These are phyloP conservation scores for Blastobotrys illinoisensis DNA, from an alignment of 1,139 yeast species.

Conservation along the genomic window DNA sequence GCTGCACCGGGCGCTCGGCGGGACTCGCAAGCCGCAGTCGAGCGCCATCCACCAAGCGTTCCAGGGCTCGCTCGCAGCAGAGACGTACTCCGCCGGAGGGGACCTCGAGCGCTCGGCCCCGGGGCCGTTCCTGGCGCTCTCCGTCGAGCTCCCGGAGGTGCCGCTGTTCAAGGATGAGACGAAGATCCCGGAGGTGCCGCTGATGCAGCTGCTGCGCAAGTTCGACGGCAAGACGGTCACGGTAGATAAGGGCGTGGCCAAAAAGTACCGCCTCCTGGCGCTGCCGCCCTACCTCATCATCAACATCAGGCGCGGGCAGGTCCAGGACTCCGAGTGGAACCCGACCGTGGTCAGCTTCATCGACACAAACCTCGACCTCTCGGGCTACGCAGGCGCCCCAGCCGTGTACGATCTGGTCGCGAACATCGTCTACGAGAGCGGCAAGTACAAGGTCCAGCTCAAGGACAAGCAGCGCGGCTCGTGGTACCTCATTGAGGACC, in stretches of 20 bases:
- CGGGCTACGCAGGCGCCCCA: slow-evolving; percentile 29
- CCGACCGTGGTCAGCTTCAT: slow-evolving; percentile 64
- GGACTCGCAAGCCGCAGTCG: slow-evolving; percentile 22
- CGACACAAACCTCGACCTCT: slow-evolving; percentile 39
- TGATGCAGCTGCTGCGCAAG: slow-evolving; percentile 44
- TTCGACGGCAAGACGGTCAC: slow-evolving; percentile 38
- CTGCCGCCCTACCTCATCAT: slow-evolving; percentile 53
- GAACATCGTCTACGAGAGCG: slow-evolving; percentile 45
- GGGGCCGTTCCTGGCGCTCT: slow-evolving; percentile 52
- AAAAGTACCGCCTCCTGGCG: neutral
- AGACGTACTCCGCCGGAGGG: slow-evolving; percentile 5
- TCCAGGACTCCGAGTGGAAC: slow-evolving; percentile 37
- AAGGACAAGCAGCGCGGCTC: slow-evolving; percentile 37
- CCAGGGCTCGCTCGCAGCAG: slow-evolving; percentile 47
- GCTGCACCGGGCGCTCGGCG: slow-evolving; percentile 39
- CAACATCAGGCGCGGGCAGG: slow-evolving; percentile 50
- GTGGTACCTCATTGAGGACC: slow-evolving; percentile 59
- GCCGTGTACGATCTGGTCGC: slow-evolving; percentile 43
- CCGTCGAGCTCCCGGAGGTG: slow-evolving; percentile 53
- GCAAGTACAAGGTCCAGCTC: slow-evolving; percentile 50
- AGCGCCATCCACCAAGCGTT: slow-evolving; percentile 34
- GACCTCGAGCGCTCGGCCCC: slow-evolving; percentile 16
- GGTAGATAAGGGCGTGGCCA: neutral
- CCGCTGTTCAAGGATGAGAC: slow-evolving; percentile 48
- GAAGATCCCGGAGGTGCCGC: slow-evolving; percentile 48